Evolutionary conservation across 768 basidiomycete genomes (phyloP), one percentile per base, ranked within the genome.

Genomic region (Boletus tylopilopsis): DNA sequence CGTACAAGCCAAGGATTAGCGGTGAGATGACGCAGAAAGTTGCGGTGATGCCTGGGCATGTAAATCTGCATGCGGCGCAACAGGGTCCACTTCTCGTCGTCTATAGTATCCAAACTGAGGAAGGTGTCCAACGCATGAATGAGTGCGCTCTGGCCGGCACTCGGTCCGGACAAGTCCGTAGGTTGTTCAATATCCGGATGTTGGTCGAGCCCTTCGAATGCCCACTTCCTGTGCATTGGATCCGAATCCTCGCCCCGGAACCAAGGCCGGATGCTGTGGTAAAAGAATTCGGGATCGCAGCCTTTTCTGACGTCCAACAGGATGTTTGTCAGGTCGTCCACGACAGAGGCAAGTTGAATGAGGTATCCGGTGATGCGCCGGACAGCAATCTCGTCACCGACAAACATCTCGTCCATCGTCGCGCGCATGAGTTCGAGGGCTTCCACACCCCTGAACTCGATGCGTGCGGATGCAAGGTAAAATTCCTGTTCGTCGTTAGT

Each of bases 381-480:
- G 41, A 81, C 66, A 38, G 85, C 83, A 7, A 81, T 77, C 46
- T 75, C 74, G 59, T 89, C 84, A 22, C 79, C 78, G 34, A 94
- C 80, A 74, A 93, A 94, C 24, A 84, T 76, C 66, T 95, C 94
- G 71, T 95, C 91, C 77, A 94, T 84, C 1, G 82, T 87, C 3
- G 76, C 70, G 2, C 87, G 81, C 89, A 96, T 94, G 45, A 94
- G 73, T 33, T 83, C 76, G n/a, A 97, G 81, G 0, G 87, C 90
- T 43, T 85, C 80, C 1, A 88, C 90, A 12, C 93, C 94, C 22
- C 80, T 78, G 16, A 95, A 76, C 65, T 97, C 94, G 60, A 94
- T 90, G 2, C 88, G 80, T 2, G 90, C 82, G 0, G 92, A 93
- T 38, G 84, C 77, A 40, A 95, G 76, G 70, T 90, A 96, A 62